A percentile compares a stretch with the other conserved stretches of the same genome.
phyloP scores from a whole-genome alignment of 805 yeast genomes.

The Metschnikowia sp. region DNA sequence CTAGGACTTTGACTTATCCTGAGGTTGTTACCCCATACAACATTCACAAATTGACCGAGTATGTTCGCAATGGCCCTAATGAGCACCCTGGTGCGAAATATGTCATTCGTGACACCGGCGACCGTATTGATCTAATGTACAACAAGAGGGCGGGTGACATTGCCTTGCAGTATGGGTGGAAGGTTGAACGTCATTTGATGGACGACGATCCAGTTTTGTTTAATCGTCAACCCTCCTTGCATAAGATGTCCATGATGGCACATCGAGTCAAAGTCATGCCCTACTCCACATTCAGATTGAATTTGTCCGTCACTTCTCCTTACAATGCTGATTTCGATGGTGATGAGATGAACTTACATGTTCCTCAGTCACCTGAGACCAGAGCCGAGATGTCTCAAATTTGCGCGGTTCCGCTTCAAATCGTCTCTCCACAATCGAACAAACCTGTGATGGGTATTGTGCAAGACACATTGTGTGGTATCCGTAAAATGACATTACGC shows the following conservation, averaged over 20 bases:
- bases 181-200: constrained; percentile 96
- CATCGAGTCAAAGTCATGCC: constrained; percentile 99
- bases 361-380: constrained; percentile 97
- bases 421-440: constrained; percentile 97
- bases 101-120: constrained; percentile 97
- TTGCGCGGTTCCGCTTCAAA: constrained; percentile 96
- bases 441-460: constrained; percentile 99
- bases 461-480: constrained; percentile 97
- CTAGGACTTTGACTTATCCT: constrained; percentile 92
- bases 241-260: constrained; percentile 99
- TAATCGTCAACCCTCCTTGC: constrained; percentile 98
- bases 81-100: constrained; percentile 99
- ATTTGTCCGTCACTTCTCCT: constrained; percentile 97
- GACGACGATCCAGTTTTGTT: constrained; percentile 97
- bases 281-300: constrained; percentile 93
- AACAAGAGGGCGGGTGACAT: constrained; percentile 98
- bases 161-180: constrained; percentile 98
- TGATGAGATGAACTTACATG: constrained; percentile 99
- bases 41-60: constrained; percentile 87
- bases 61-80: constrained; percentile 96
- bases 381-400: constrained; percentile 93
- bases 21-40: constrained; percentile 97
- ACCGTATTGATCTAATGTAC: constrained; percentile 94
- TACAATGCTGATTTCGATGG: constrained; percentile 99
- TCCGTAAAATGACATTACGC: constrained; percentile 90